These are phyloP conservation scores for Dentipellis sp. DNA, from an alignment of 768 basidiomycete genomes.

Conservation along the genomic window DNA sequence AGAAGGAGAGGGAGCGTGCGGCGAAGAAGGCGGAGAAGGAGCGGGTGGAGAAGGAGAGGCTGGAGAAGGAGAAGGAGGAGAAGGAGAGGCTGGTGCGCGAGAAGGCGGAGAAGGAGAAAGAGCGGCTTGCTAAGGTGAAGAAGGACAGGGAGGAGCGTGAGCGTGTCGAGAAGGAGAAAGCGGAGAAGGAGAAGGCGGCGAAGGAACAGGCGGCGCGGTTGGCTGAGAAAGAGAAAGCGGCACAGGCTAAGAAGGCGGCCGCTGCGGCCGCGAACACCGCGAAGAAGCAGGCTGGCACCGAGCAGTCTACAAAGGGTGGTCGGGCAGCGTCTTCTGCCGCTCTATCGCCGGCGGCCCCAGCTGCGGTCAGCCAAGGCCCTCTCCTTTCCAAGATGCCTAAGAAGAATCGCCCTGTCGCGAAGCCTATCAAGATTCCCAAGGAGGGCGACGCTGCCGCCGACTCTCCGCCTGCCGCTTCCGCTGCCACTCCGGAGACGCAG, in stretches of 20 bases:
- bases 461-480: slow-evolving; percentile 33
- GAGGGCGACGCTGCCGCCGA: slow-evolving; percentile 42
- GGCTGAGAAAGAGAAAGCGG: slow-evolving; percentile 22
- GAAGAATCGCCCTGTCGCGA: slow-evolving; percentile 62
- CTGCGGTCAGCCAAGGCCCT: slow-evolving; percentile 50
- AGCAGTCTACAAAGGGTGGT: slow-evolving; percentile 17
- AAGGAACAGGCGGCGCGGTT: slow-evolving; percentile 9
- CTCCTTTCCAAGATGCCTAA: slow-evolving; percentile 78
- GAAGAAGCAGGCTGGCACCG: slow-evolving; percentile 2
- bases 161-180: slow-evolving; percentile 20
- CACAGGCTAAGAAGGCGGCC: slow-evolving; percentile 4
- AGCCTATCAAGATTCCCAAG: slow-evolving; percentile 48
- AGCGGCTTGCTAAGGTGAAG: slow-evolving; percentile 19
- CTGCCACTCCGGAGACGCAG: slow-evolving; percentile 39
- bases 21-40: slow-evolving; percentile 42
- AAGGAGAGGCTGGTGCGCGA: slow-evolving; percentile 23
- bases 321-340: slow-evolving; percentile 13
- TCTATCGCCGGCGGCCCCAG: slow-evolving; percentile 15
- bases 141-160: slow-evolving; percentile 23
- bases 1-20: slow-evolving; percentile 48
- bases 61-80: slow-evolving; percentile 29
- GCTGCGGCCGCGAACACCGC: background rate
- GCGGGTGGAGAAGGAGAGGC: slow-evolving; percentile 28
- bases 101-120: slow-evolving; percentile 27
- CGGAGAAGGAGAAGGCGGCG: slow-evolving; percentile 15